Base-by-base conservation (phyloP, 2,329 filamentous ascomycete species). In the Xylaria sp. region DNA sequence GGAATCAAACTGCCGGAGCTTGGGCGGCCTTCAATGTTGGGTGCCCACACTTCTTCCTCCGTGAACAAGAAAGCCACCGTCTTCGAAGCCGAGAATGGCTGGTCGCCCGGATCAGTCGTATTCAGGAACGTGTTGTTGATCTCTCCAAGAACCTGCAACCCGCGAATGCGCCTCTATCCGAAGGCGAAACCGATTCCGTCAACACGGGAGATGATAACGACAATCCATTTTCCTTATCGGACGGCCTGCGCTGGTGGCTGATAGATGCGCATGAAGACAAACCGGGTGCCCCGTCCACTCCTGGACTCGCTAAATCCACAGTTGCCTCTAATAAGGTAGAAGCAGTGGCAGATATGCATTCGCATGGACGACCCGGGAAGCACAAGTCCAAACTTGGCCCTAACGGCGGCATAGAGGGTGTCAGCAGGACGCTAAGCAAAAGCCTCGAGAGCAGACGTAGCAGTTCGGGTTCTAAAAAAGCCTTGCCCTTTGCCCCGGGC, bases 11-110 rank as follows among this genome's bases (percentile, higher is more conserved):
- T 37, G 95, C 93, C 4, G 90, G 94, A 15, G 94, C 95, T 0
- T 99, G 95, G 95, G 95, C 95, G 4, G 95, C 95, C 0, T 99
- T 99, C 83, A 99, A 99, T 71, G 91, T 99, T 31, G 94, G 93
- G 1, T 96, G 94, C 62, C 95, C 95, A 8, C 95, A 99, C 75
- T 98, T 95, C 79, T 99, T 99, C 79, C 83, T 99, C 2, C 90
- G 93, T 35, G 95, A 99, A 76, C 91, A 96, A 74, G 94, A 98
- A 70, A 85, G 84, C 1, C 96, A 99, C 76, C 89, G 92, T 63
- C 81, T 99, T 5, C 87, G 89, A 29, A 89, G 88, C 48, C 86
- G 94, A 35, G 95, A 99, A 74, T 99, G 95, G 93, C 87, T 99
- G n/a, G 89, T 99, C 7, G 95, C 95, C 8, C 89, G 95, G 15